Percentiles rank a stretch among this genome's conserved stretches.
Conservation (phyloP, 2,329 filamentous ascomycete species). For the Ascochyta clinopodiicola region DNA sequence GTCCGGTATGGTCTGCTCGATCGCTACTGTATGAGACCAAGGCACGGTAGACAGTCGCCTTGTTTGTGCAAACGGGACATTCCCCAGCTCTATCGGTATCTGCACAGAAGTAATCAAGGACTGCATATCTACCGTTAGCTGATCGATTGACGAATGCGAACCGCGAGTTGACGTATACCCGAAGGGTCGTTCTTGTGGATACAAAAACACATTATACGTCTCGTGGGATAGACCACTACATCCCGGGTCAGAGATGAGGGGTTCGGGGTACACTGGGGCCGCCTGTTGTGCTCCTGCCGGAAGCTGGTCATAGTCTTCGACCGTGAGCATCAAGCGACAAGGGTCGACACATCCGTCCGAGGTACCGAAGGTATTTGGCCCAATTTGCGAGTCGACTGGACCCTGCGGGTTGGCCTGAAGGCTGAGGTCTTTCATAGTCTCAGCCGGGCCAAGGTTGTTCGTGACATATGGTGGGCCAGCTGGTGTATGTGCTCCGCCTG, state of each 20-base stretch:
- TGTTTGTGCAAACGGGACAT: background rate
- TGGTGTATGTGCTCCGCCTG: background rate
- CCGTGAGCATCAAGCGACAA: background rate
- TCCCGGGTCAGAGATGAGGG: background rate
- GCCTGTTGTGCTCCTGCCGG: background rate
- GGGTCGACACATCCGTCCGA: background rate
- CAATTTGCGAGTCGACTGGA: background rate
- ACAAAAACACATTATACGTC: background rate
- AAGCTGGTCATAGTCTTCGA: background rate
- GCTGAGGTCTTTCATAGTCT: background rate
- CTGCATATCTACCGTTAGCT: background rate
- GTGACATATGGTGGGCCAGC: background rate
- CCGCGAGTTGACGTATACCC: no score
- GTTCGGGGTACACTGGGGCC: background rate
- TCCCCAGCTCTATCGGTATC: background rate
- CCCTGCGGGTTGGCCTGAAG: background rate
- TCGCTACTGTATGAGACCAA: background rate
- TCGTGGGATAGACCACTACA: background rate
- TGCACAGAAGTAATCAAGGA: background rate
- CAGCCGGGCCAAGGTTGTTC: background rate
- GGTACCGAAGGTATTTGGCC: background rate
- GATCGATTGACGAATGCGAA: background rate
- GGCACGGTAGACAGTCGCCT: background rate
- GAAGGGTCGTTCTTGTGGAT: background rate
- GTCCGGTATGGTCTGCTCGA: background rate